phyloP scores from a whole-genome alignment of 2,329 filamentous ascomycete genomes.

The Alternaria burnsii region DNA sequence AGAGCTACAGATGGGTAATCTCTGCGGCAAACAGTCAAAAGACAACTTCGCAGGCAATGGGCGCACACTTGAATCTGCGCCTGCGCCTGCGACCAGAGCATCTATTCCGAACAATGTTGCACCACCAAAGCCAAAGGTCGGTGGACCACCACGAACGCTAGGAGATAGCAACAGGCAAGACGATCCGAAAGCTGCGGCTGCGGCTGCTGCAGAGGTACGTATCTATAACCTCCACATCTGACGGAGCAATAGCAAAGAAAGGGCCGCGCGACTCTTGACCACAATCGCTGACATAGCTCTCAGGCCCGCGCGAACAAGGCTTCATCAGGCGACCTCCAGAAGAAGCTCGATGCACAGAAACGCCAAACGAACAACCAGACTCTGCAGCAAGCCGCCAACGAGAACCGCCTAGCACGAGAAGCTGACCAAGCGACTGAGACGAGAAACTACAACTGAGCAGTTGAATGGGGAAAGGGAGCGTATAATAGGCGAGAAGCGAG shows the following conservation, averaged over 20 bases:
- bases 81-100: conserved; percentile 55
- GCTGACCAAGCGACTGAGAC: conserved; percentile 69
- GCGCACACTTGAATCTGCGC: conserved; percentile 71
- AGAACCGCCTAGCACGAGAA: conserved; percentile 71
- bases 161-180: conserved; percentile 59
- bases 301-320: conserved; percentile 73
- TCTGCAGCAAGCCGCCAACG: conserved; percentile 71
- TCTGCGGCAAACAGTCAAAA: conserved; percentile 75
- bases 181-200: conserved; percentile 77
- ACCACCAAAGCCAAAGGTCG: conserved; percentile 55
- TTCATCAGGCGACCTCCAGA: conserved; percentile 58
- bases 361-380: conserved; percentile 74
- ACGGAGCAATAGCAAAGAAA: neutral
- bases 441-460: conserved; percentile 63
- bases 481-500: neutral
- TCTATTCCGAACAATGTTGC: conserved; percentile 46
- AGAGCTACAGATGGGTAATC: conserved; percentile 75
- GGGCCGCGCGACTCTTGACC: neutral
- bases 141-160: conserved; percentile 65
- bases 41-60: conserved; percentile 74
- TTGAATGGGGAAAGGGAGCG: neutral
- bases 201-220: conserved; percentile 83
- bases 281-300: conserved; percentile 18
- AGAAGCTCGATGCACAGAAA: conserved; percentile 79
- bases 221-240: conserved; percentile 1